Conservation (phyloP, 176 grass and related monocot genomes). For the Aegilops longissima region DNA sequence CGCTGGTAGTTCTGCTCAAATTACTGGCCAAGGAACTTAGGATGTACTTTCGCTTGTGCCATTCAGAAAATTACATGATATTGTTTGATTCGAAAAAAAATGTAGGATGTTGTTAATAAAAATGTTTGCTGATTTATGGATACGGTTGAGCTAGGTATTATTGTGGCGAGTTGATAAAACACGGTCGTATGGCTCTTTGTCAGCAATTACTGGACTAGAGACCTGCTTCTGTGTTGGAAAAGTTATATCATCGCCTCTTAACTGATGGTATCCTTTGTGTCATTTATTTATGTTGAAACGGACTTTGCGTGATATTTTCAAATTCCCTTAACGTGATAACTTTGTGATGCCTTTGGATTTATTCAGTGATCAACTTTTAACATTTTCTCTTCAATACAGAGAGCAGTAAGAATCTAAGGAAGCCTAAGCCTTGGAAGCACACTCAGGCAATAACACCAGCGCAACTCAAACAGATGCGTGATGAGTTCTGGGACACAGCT, state of each 20-base stretch:
- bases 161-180: neutral
- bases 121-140: neutral
- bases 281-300: neutral
- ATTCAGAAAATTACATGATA: neutral
- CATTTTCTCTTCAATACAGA: slow-evolving; percentile 38
- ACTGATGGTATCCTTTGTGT: neutral
- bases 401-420: slow-evolving; percentile 79
- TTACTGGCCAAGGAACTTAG: neutral
- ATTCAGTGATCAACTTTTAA: neutral
- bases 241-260: neutral
- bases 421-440: slow-evolving; percentile 93
- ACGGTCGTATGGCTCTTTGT: neutral
- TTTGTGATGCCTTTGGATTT: slow-evolving; percentile 5
- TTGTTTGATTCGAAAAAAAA: neutral
- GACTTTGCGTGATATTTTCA: neutral
- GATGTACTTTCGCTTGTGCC: neutral
- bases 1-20: neutral
- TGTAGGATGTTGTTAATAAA: neutral
- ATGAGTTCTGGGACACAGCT: slow-evolving; percentile 98
- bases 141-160: neutral
- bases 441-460: slow-evolving; percentile 58
- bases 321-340: neutral
- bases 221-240: neutral
- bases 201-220: neutral
- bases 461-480: slow-evolving; percentile 75